Evolutionary conservation across 2,329 filamentous ascomycete genomes (phyloP).

Genomic region (Aspergillus viridinutans): DNA sequence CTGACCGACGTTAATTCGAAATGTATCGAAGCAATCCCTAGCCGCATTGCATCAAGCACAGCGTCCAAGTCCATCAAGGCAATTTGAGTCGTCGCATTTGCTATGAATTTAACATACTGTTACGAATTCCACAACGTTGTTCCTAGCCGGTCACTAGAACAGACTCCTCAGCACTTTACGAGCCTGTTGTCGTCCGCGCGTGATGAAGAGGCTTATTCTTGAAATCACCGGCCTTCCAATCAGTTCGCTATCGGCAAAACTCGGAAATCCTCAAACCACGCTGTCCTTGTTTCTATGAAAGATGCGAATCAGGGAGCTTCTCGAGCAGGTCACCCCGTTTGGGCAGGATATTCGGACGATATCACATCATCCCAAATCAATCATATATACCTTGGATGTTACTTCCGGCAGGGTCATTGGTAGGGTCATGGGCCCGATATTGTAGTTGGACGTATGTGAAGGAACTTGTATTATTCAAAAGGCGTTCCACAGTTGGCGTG

Average conservation of each 20-base stretch:
- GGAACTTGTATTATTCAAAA: constrained; percentile 15
- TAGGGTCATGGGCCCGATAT: neutral
- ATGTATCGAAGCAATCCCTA: neutral
- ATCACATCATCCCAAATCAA: neutral
- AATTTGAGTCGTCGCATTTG: neutral
- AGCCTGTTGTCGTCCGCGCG: neutral
- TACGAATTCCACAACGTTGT: neutral
- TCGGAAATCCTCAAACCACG: neutral
- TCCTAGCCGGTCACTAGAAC: neutral
- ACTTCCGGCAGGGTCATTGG: neutral
- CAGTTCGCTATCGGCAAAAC: neutral
- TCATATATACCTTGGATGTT: neutral
- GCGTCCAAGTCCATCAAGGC: neutral
- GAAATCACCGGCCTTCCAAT: neutral
- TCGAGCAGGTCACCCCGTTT: neutral
- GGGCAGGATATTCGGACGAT: neutral
- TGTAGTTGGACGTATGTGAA: constrained; percentile 7
- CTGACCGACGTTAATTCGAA: constrained; percentile 24
- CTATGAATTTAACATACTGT: neutral
- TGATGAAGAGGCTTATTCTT: neutral
- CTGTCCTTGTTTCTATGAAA: neutral
- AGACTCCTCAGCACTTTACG: neutral
- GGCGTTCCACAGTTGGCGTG: constrained; percentile 17
- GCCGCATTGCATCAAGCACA: neutral
- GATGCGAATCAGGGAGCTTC: neutral